These are phyloP conservation scores for Alloascoidea hylecoeti DNA, from an alignment of 805 yeast species.

Conservation along the genomic window DNA sequence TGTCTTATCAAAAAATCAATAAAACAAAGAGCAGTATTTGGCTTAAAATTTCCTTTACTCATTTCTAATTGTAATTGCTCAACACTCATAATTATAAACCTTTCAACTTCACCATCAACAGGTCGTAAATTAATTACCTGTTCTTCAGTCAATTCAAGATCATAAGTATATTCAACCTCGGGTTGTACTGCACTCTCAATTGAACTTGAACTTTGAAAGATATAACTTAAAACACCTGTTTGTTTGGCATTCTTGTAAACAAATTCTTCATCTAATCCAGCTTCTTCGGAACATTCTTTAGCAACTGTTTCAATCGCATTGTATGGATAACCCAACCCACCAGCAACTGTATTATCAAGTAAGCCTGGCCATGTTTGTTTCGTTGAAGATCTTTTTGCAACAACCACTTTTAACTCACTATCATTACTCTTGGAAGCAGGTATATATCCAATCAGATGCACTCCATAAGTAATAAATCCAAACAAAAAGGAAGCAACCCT, in stretches of 20 bases:
- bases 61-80: constrained; percentile 41
- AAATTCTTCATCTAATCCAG: constrained; percentile 47
- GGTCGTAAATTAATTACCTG: constrained; percentile 41
- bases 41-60: constrained; percentile 57
- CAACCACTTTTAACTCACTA: constrained; percentile 27
- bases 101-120: constrained; percentile 64
- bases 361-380: constrained; percentile 85
- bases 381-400: constrained; percentile 50
- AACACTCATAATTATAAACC: constrained; percentile 48
- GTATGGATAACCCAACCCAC: constrained; percentile 79
- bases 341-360: constrained; percentile 92
- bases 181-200: constrained; percentile 67
- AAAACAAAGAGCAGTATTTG: constrained; percentile 63
- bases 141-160: constrained; percentile 35
- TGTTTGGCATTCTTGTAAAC: constrained; percentile 29
- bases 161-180: constrained; percentile 75
- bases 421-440: constrained; percentile 21
- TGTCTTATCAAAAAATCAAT: constrained; percentile 83
- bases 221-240: constrained; percentile 60
- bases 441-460: constrained; percentile 73
- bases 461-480: constrained; percentile 86
- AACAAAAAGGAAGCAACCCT: constrained; percentile 68
- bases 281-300: constrained; percentile 88
- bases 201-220: constrained; percentile 25
- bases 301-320: constrained; percentile 63